Base-by-base conservation (phyloP, 768 basidiomycete genomes). In the Naganishia antarctica region DNA sequence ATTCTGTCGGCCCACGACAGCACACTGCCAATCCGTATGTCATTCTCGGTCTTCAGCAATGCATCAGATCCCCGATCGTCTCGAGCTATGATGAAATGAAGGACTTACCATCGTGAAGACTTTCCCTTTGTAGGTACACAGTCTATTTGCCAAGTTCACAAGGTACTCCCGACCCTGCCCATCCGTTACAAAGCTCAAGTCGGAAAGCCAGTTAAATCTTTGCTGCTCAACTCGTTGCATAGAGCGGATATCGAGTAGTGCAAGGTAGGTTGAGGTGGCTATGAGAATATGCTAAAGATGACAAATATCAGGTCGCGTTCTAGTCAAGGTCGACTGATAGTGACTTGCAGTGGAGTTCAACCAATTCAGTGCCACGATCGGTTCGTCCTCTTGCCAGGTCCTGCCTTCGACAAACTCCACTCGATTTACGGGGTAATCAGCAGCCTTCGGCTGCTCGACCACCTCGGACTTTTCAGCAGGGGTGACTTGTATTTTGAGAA, bases 1-100 rank as follows among this genome's bases (percentile, higher is more conserved):
- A 98, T 86, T 46, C 87, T 85, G 75, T 99, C 96, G 5, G 94
- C 91, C 96, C 96, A 99, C 0, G 91, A 90, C 31, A 92, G 80
- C 23, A 98, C 80, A 1, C 88, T 89, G 28, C 91, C 96, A 2
- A 88, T 91, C 73, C 83, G 82, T 0, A 97, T 67, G 50, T 84
- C 37, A 60, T 28, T 43, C 25, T 63, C 62, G 16, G 62, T 51
- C 62, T 63, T 41, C 13, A 16, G 2, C 4, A 26, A 26, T 21
- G 25, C 32, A 31, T 49, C 18, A 28, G 5, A 25, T n/a, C 37
- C 15, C n/a, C 3, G 32, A 31, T 21, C n/a, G 6, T 9, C 51
- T 31, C 25, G 32, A 32, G 12, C 12, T 11, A 32, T 26, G 26
- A 7, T 37, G 34, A 7, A 7, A 37, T 37, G 15, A 15, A 37